A percentile compares a stretch with the other conserved stretches of the same genome.
Evolutionary conservation across 495 filamentous ascomycete genomes (phyloP).

Genomic region (Lasiosphaeria miniovina): DNA sequence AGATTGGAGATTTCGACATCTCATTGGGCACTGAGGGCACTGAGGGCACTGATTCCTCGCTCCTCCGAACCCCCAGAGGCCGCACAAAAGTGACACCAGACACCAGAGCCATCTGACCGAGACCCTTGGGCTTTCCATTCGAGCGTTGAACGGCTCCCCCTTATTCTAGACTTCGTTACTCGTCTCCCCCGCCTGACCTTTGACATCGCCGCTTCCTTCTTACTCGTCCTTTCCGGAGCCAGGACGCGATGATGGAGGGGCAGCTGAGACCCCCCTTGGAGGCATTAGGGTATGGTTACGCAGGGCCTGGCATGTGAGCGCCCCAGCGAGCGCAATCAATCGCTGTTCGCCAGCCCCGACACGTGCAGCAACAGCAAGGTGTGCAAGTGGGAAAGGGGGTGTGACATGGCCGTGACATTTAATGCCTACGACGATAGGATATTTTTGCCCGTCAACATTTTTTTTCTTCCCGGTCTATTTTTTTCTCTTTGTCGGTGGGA

Average conservation of each 20-base stretch:
- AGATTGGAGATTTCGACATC: neutral
- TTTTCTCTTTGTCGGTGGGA: neutral
- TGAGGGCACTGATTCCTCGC: constrained; percentile 1
- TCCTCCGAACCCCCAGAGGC: constrained; percentile 8
- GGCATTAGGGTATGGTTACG: constrained; percentile 1
- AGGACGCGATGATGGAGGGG: constrained; percentile 6
- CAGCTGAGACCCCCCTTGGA: constrained; percentile 13
- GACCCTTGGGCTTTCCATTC: neutral
- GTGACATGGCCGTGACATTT: neutral
- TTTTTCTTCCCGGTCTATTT: neutral
- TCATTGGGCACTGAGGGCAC: constrained; percentile 1
- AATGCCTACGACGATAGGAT: neutral
- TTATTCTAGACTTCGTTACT: constrained; percentile 1
- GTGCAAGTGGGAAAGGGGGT: neutral
- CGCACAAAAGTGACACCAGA: constrained; percentile 5
- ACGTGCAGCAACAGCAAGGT: neutral
- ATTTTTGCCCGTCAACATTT: neutral
- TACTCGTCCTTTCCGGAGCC: neutral
- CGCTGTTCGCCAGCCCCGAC: neutral
- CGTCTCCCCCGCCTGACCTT: neutral
- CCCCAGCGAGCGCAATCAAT: neutral
- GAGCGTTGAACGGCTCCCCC: neutral
- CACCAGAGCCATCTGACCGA: constrained; percentile 9
- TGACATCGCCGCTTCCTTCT: neutral
- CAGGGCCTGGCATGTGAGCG: neutral